phyloP scores from a whole-genome alignment of 148 eudicot genomes.

The Arctostaphylos glauca region DNA sequence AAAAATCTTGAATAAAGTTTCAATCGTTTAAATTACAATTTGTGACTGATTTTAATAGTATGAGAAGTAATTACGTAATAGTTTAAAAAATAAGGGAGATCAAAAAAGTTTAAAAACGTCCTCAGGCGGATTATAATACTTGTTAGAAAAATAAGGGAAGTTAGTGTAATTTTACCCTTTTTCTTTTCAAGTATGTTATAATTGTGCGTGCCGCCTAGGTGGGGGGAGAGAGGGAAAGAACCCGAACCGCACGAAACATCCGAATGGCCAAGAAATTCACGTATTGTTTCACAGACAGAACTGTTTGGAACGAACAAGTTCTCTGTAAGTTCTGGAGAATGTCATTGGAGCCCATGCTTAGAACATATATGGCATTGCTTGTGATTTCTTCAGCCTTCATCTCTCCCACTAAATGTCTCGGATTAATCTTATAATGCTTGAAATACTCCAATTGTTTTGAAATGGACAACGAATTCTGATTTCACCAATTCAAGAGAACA shows the following conservation, averaged over 20 bases:
- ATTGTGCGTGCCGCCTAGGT: no score
- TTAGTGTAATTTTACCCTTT: no score
- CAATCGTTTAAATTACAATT: no score
- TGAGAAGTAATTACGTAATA: no score
- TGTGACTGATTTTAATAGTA: no score
- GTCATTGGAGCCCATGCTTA: slow-evolving; percentile 55
- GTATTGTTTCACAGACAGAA: slow-evolving; percentile 39
- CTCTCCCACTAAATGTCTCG: slow-evolving; percentile 29
- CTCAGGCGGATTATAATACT: no score
- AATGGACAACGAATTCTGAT: slow-evolving; percentile 35
- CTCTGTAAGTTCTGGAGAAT: slow-evolving; percentile 37
- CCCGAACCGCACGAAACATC: slow-evolving; percentile 32
- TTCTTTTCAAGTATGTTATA: no score
- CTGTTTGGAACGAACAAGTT: slow-evolving; percentile 33
- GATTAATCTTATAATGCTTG: slow-evolving; percentile 35
- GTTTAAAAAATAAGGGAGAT: no score
- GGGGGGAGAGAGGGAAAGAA: slow-evolving; percentile 9
- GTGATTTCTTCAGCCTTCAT: slow-evolving; percentile 24
- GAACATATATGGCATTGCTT: slow-evolving; percentile 24
- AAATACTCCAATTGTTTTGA: slow-evolving; percentile 40
- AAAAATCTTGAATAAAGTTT: no score
- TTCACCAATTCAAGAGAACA: background rate
- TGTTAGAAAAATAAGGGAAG: no score
- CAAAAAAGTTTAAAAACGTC: no score
- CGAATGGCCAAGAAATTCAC: slow-evolving; percentile 33